phyloP scores from a whole-genome alignment of 169 alveolate species.

The Plasmodium relictum region DNA sequence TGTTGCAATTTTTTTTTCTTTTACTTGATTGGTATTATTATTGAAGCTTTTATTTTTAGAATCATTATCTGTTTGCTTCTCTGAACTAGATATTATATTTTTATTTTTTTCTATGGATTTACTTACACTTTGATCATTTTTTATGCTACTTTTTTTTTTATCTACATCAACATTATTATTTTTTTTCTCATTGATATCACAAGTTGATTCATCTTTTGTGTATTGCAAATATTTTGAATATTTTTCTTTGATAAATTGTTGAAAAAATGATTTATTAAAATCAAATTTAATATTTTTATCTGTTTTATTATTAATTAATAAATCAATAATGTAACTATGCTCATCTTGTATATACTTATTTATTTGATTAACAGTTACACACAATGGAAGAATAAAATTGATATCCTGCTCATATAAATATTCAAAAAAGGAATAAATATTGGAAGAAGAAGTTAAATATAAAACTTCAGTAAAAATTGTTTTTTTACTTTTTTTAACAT shows the following conservation, averaged over 20 bases:
- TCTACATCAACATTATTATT: too few relatives aligned
- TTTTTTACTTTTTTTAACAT: slow-evolving; percentile 38
- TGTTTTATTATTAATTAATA: slow-evolving; percentile 15
- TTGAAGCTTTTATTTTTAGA: too few relatives aligned
- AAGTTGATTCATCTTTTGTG: neutral
- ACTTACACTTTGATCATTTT: too few relatives aligned
- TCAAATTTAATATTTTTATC: slow-evolving; percentile 29
- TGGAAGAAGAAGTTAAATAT: slow-evolving; percentile 66
- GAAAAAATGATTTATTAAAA: slow-evolving; percentile 36
- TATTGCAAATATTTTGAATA: slow-evolving; percentile 34
- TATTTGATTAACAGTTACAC: slow-evolving; percentile 73
- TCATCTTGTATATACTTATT: slow-evolving; percentile 67
- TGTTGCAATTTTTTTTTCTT: too few relatives aligned
- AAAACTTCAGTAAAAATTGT: slow-evolving; percentile 72
- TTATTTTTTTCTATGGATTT: too few relatives aligned
- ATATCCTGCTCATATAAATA: slow-evolving; percentile 60
- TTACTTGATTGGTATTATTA: too few relatives aligned
- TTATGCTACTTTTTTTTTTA: too few relatives aligned
- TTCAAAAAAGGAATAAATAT: slow-evolving; percentile 73
- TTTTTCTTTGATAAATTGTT: slow-evolving; percentile 41
- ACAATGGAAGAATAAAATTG: slow-evolving; percentile 46
- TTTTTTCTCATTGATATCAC: neutral
- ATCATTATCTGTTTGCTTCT: too few relatives aligned
- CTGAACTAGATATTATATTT: too few relatives aligned
- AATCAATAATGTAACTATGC: slow-evolving; percentile 38